phyloP scores from a whole-genome alignment of 345 rosid species.

The Turritis glabra region DNA sequence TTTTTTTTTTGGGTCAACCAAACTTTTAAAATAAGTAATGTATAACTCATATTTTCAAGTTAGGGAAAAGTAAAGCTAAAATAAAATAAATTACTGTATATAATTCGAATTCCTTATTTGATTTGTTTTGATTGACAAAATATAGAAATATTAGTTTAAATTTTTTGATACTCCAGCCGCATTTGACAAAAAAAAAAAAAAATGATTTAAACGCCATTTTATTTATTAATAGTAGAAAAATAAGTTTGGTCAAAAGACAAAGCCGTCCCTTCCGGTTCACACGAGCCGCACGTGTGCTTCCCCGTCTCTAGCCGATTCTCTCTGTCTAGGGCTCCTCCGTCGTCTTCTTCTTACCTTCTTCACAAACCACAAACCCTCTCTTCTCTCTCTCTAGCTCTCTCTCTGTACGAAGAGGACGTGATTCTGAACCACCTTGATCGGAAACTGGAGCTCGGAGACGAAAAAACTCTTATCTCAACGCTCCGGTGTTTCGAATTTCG shows the following conservation, averaged over 20 bases:
- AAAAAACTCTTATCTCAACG: slow-evolving; percentile 7
- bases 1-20: too few relatives aligned
- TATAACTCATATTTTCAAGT: too few relatives aligned
- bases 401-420: neutral
- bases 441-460: neutral
- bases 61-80: neutral
- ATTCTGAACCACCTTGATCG: slow-evolving; percentile 5
- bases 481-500: neutral
- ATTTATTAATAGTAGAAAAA: neutral
- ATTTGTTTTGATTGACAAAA: too few relatives aligned
- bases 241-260: slow-evolving; percentile 30
- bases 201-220: neutral
- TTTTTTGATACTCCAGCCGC: neutral
- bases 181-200: neutral
- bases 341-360: slow-evolving; percentile 28
- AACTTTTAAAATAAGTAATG: too few relatives aligned
- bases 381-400: neutral
- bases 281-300: slow-evolving; percentile 44
- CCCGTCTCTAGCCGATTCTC: slow-evolving; percentile 37
- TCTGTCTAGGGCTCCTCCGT: slow-evolving; percentile 33
- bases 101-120: neutral
- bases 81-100: neutral
- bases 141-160: neutral
- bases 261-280: slow-evolving; percentile 41
- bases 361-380: slow-evolving; percentile 9